Percentiles rank a stretch among this genome's conserved stretches.
These are phyloP conservation scores for Edaphochlamys debaryana DNA, from an alignment of 139 green algal species.

Conservation along the genomic window DNA sequence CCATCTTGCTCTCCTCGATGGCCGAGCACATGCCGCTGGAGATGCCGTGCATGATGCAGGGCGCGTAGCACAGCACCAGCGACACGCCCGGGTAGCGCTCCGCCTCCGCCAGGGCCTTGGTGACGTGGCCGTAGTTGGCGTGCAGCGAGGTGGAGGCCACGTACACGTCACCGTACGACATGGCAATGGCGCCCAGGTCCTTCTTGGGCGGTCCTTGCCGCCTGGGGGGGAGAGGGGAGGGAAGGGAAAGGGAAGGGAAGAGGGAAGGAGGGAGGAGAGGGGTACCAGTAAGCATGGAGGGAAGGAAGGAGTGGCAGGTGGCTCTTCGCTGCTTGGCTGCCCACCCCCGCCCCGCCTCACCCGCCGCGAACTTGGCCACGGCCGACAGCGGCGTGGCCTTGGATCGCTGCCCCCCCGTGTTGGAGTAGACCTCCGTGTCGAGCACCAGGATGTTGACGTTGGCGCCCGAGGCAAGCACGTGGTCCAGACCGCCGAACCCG, in stretches of 20 bases:
- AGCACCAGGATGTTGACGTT: constrained; percentile 65
- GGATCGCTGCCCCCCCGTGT: constrained; percentile 70
- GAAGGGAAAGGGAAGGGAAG: too few species aligned
- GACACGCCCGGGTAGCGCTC: constrained; percentile 60
- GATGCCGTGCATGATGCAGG: constrained; percentile 66
- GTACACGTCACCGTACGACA: constrained; percentile 67
- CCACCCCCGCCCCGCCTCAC: constrained; percentile 59
- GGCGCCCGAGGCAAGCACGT: constrained; percentile 57
- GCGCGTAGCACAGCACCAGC: constrained; percentile 63
- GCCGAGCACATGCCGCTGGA: constrained; percentile 53
- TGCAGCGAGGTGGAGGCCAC: constrained; percentile 61
- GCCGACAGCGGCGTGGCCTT: constrained; percentile 69
- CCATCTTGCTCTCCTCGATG: constrained; percentile 51
- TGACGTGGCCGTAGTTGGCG: constrained; percentile 69
- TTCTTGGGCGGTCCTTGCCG: constrained; percentile 70
- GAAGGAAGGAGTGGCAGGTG: too few species aligned
- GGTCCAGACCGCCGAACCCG: constrained; percentile 69
- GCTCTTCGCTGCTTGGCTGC: too few species aligned
- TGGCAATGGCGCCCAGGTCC: constrained; percentile 54
- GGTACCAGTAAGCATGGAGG: too few species aligned
- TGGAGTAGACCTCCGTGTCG: constrained; percentile 72
- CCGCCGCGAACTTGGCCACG: constrained; percentile 68
- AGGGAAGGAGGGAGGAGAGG: too few species aligned
- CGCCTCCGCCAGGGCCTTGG: constrained; percentile 61
- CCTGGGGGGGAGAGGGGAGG: too few species aligned